Evolutionary conservation across 106 monocot genomes (phyloP).

Genomic region (Dendrobium officinale): DNA sequence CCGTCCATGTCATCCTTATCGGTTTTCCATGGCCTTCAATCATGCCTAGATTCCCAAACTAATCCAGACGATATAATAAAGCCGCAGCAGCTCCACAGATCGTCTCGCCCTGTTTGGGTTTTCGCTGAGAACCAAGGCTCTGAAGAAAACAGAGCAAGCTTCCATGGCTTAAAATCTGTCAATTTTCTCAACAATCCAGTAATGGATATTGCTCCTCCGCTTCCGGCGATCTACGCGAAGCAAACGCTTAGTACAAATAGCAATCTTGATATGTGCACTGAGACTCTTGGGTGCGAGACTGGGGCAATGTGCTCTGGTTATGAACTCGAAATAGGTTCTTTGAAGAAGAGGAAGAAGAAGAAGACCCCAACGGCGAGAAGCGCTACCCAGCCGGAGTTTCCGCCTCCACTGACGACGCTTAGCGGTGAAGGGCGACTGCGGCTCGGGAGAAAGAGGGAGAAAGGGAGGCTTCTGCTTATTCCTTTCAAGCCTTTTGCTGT

Average conservation of each 20-base stretch:
- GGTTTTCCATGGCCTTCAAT: background rate
- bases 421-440: background rate
- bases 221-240: background rate
- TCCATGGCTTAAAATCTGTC: background rate
- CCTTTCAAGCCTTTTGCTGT: slow-evolving; percentile 2
- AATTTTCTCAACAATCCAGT: background rate
- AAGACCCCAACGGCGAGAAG: background rate
- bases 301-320: background rate
- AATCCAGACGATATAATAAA: background rate
- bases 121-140: background rate
- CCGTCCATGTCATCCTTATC: background rate
- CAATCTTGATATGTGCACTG: slow-evolving; percentile 3
- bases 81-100: background rate
- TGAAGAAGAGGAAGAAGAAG: background rate
- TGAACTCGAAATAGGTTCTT: background rate
- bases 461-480: slow-evolving; percentile 13
- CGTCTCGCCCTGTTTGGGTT: background rate
- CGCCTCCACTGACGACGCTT: slow-evolving; percentile 6
- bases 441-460: slow-evolving; percentile 1
- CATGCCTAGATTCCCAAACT: background rate
- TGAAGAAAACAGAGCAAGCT: background rate
- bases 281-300: slow-evolving; percentile 1
- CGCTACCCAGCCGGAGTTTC: background rate
- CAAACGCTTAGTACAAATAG: background rate
- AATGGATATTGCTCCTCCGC: background rate